Conservation (phyloP, 192 early-diverging fungal species). For the Coemansia sp. region DNA sequence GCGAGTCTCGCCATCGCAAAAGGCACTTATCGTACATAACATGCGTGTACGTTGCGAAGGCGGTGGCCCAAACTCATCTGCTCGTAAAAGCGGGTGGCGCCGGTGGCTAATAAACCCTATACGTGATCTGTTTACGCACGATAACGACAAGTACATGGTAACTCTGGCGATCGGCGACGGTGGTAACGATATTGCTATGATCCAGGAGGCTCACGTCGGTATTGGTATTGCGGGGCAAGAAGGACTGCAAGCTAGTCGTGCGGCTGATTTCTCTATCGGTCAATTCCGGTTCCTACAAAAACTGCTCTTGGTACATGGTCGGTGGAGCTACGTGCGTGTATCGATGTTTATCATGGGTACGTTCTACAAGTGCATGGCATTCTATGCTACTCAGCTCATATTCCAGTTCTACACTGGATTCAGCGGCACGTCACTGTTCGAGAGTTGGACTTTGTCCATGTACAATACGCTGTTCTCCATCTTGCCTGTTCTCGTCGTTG, state of each 20-base stretch:
- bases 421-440: conserved; percentile 74
- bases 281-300: conserved; percentile 86
- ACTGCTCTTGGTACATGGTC: conserved; percentile 85
- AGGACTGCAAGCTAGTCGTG: conserved; percentile 83
- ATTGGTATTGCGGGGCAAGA: conserved; percentile 91
- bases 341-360: conserved; percentile 83
- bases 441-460: conserved; percentile 78
- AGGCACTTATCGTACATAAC: conserved; percentile 82
- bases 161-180: conserved; percentile 92
- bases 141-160: conserved; percentile 54
- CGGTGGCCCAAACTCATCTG: conserved; percentile 2
- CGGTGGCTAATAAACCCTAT: neutral
- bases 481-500: conserved; percentile 77
- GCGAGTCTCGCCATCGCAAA: conserved; percentile 88
- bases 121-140: conserved; percentile 26
- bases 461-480: conserved; percentile 87
- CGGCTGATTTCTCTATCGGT: conserved; percentile 89
- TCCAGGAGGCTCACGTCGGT: conserved; percentile 91
- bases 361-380: conserved; percentile 87
- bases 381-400: conserved; percentile 74
- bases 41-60: conserved; percentile 61
- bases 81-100: neutral
- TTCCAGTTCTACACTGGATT: conserved; percentile 81
- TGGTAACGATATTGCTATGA: conserved; percentile 96
- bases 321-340: conserved; percentile 86